Evolutionary conservation across 2,329 filamentous ascomycete genomes (phyloP), one percentile per base, ranked within the genome.

Genomic region (Botryotinia narcissicola): DNA sequence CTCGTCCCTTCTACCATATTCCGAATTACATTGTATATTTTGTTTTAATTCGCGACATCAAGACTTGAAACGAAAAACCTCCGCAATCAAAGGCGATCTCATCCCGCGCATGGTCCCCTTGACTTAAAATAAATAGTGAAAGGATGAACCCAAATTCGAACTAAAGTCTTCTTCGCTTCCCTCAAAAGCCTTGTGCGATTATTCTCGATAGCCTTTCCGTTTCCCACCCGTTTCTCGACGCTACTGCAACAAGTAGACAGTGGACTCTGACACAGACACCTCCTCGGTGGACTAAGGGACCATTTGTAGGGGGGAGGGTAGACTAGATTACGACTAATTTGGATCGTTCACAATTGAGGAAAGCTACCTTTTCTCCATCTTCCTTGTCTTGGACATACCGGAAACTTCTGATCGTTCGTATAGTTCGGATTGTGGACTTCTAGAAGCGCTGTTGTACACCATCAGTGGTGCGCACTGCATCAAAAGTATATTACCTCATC

Each of bases 51-150:
- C 25, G 22, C 64, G 8, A 67, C 64, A 54, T 54, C 46, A 40
- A 71, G 48, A 32, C 60, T 71, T 64, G 59, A 71, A 71, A 71
- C 70, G n/a, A 54, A 44, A 44, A 64, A 35, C 40, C 54, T 70
- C 57, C 57, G 32, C 57, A 51, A 40, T 40, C 59, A 42, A 40
- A 40, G 60, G 44, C 70, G 35, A 71, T 72, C 70, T 29, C 37
- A 25, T 64, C 70, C 46, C 40, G n/a, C 61, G 48, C 37, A 63
- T 44, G n/a, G 35, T 61, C 51, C 62, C 51, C 37, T 63, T 68
- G 61, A 46, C 70, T 72, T 46, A 29, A 40, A 57, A 72, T 59
- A 60, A 68, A 48, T 37, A 59, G n/a, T 68, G 46, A 46, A 42
- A 72, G 70, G 70, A 68, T 72, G 62, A 72, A 60, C 61, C 29